Base-by-base conservation (phyloP, 768 basidiomycete genomes). In the Cystofilobasidium macerans region DNA sequence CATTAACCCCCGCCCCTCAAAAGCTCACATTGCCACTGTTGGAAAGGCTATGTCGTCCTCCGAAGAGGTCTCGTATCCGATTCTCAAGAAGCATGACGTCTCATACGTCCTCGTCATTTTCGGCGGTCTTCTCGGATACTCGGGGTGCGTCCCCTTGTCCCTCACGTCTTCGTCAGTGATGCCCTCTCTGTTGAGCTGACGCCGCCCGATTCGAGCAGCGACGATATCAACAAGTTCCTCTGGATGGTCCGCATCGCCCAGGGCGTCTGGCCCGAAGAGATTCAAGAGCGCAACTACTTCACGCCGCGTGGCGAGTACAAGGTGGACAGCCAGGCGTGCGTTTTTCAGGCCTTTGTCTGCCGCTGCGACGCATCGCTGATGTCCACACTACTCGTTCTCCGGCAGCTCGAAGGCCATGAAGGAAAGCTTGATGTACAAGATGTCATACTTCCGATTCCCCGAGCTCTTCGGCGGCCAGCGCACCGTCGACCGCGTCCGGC, bases 191-290 rank as follows among this genome's bases (percentile, higher is more conserved):
- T n/a, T n/a, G n/a, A n/a, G 33, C 33, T 57, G 48, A 51, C 32
- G 20, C 36, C 2, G 4, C 32, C 24, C 32, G 4, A 32, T 1
- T 13, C 33, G 0, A 30, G n/a, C 65, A 72, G 94, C 18, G 95
- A 99, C 75, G 95, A 99, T 75, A 88, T 99, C 80, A 99, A 99
- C 84, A 99, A 99, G 78, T 99, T 97, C 83, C 78, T 99, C 57
- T 97, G 93, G 93, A 97, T 97, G 89, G 86, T 97, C 35, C 65
- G 78, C 60, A 79, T 79, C 69, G 75, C 79, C 6, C 91, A 94
- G 72, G 93, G 93, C 57, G 87, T 94, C 35, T 97, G 93, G 93
- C 95, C 95, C 0, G 91, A 98, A 40, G 95, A 98, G 77, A 88
- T 99, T 68, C 90, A 89, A 75, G 95, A 99, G 77, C 82, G 85